Conservation (phyloP, 345 rosid species). For the Limnanthes douglasii region DNA sequence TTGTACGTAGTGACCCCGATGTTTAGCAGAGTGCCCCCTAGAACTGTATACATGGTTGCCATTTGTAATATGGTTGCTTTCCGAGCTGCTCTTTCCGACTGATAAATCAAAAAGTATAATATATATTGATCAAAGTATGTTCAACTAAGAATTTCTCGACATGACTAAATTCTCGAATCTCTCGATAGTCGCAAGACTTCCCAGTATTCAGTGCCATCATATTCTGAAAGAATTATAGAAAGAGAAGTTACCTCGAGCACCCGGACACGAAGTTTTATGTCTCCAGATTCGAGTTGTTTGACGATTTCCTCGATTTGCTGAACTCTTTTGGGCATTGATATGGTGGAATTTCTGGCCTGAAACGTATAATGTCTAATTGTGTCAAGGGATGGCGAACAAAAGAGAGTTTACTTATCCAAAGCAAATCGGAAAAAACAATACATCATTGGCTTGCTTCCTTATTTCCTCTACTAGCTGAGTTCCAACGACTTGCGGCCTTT, state of each 20-base stretch:
- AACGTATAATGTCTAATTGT: slow-evolving; percentile 4
- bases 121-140: neutral
- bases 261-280: slow-evolving; percentile 78
- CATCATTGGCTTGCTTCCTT: slow-evolving; percentile 86
- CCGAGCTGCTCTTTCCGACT: slow-evolving; percentile 90
- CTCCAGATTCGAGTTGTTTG: slow-evolving; percentile 82
- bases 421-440: slow-evolving; percentile 11
- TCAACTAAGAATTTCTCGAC: neutral
- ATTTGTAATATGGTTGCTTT: slow-evolving; percentile 79
- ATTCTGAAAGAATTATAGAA: neutral
- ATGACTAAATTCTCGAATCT: too few relatives aligned
- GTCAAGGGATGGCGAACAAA: neutral
- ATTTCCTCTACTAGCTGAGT: slow-evolving; percentile 60
- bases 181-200: too few relatives aligned
- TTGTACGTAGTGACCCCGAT: slow-evolving; percentile 56
- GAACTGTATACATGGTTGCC: slow-evolving; percentile 82
- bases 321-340: slow-evolving; percentile 80
- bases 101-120: slow-evolving; percentile 1
- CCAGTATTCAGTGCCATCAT: too few relatives aligned
- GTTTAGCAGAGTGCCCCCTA: slow-evolving; percentile 70
- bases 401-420: slow-evolving; percentile 1
- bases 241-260: slow-evolving; percentile 66
- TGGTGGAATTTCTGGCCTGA: slow-evolving; percentile 72
- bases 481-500: slow-evolving; percentile 23
- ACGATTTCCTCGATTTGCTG: slow-evolving; percentile 78